Base-by-base conservation (phyloP, 495 filamentous ascomycete species). In the Trichoderma parareesei region DNA sequence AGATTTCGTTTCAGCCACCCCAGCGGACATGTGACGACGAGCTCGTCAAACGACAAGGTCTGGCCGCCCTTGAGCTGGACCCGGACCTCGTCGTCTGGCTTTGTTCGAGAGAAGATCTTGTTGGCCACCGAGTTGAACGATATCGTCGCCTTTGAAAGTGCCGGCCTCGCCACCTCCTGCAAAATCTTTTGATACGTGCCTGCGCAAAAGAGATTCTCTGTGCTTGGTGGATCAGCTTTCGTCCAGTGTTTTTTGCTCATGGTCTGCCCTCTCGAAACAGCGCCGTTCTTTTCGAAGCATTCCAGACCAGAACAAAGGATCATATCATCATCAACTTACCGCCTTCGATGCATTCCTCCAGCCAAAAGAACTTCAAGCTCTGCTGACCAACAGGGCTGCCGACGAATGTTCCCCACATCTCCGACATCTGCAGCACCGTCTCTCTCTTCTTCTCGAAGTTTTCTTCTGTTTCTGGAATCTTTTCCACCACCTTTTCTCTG, bases 271-370 rank as follows among this genome's bases (percentile, higher is more conserved):
- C 27, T 27, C 27, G 27, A 27, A 27, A 27, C 1, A 27, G 27
- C 27, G 27, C 27, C 27, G 27, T 27, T 27, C 27, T 27, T 27
- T 27, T 27, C 27, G 27, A 27, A 27, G 27, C 27, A 27, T 27
- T 27, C 27, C 27, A 27, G 27, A 27, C 27, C 27, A 27, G 27
- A 27, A 27, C 27, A 27, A 27, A 27, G 27, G 27, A 27, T 27
- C 1, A 27, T 27, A 27, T 27, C 27, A 27, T 27, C 27, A 4
- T 60, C n/a, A 46, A 80, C 85, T 72, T 73, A 90, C 90, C 88
- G 60, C 92, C 93, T 70, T 95, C 93, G 69, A 97, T 87, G 65
- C 89, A 92, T 76, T 97, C 92, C 74, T 98, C 94, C n/a, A 98
- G 71, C 82, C 88, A 93, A 69, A 97, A 95, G 76, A 91, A 96